A percentile compares a stretch with the other conserved stretches of the same genome.
Evolutionary conservation across 2,329 filamentous ascomycete species (phyloP).

Genomic region (Aspergillus sclerotialis): DNA sequence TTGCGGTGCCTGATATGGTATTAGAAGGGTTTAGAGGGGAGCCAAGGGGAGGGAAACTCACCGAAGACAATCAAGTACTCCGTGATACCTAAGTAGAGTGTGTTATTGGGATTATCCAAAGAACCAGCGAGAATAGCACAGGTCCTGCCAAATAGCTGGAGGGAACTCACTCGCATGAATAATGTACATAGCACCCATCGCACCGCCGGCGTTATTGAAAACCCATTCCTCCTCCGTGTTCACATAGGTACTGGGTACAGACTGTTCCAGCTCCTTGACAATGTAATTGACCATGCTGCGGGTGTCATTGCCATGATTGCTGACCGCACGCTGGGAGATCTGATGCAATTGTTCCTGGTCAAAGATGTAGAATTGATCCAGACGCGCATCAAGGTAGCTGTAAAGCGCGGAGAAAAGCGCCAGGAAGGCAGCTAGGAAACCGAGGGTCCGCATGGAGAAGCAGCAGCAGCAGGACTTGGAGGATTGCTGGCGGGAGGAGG

Average conservation of each 20-base stretch:
- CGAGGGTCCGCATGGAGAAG: constrained; percentile 23
- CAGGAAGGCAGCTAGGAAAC: constrained; percentile 26
- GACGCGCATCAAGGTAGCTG: constrained; percentile 29
- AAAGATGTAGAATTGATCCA: constrained; percentile 65
- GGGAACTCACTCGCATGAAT: constrained; percentile 66
- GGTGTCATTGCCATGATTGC: constrained; percentile 68
- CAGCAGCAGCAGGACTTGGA: constrained; percentile 17
- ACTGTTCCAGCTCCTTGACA: constrained; percentile 57
- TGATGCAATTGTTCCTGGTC: constrained; percentile 60
- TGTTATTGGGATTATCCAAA: constrained; percentile 1
- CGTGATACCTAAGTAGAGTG: constrained; percentile 48
- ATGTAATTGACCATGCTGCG: constrained; percentile 62
- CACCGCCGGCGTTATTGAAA: constrained; percentile 86
- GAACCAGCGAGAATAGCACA: not conserved
- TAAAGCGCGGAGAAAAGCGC: constrained; percentile 30
- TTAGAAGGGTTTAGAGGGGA: not conserved
- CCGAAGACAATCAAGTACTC: constrained; percentile 90
- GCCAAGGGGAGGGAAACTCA: constrained; percentile 7
- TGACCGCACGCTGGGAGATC: constrained; percentile 59
- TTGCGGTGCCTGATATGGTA: constrained; percentile 22
- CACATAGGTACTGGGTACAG: constrained; percentile 44
- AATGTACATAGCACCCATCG: constrained; percentile 88
- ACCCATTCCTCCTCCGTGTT: constrained; percentile 75
- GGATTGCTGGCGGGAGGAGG: not conserved
- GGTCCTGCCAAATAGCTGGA: not conserved